Conservation (phyloP, 176 grass and related monocot species). For the Olyra latifolia region DNA sequence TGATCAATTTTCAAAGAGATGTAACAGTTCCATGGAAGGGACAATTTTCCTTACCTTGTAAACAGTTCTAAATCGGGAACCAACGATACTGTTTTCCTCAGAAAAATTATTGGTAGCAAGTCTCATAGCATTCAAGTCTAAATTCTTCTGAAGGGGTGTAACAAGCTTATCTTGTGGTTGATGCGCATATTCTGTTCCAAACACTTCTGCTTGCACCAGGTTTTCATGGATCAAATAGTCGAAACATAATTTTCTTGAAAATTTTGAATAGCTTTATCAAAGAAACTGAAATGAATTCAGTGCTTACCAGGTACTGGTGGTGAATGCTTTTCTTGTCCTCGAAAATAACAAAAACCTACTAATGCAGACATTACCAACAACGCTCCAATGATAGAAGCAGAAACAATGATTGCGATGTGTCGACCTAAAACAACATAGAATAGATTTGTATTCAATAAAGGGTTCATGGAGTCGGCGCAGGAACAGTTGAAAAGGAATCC, state of each 20-base stretch:
- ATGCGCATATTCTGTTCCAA: conserved; percentile 4
- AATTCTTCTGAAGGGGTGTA: neutral
- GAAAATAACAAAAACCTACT: neutral
- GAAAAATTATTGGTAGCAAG: conserved; percentile 29
- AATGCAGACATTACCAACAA: neutral
- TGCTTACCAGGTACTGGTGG: neutral
- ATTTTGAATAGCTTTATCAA: neutral
- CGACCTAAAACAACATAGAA: neutral
- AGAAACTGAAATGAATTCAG: neutral
- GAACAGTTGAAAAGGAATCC: neutral
- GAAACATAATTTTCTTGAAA: neutral
- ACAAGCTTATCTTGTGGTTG: neutral
- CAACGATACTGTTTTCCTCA: conserved; percentile 2
- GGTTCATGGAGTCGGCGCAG: neutral
- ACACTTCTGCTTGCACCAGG: neutral
- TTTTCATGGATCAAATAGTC: neutral
- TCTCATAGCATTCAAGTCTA: conserved; percentile 14
- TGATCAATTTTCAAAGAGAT: neutral
- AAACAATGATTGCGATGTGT: neutral
- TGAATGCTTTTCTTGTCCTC: neutral
- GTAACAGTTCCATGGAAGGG: neutral
- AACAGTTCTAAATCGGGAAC: neutral
- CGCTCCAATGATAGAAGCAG: neutral
- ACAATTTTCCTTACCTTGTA: conserved; percentile 21
- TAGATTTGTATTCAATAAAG: neutral